Evolutionary conservation across 306 rosid genomes (phyloP).

Genomic region (Sophora flavescens): DNA sequence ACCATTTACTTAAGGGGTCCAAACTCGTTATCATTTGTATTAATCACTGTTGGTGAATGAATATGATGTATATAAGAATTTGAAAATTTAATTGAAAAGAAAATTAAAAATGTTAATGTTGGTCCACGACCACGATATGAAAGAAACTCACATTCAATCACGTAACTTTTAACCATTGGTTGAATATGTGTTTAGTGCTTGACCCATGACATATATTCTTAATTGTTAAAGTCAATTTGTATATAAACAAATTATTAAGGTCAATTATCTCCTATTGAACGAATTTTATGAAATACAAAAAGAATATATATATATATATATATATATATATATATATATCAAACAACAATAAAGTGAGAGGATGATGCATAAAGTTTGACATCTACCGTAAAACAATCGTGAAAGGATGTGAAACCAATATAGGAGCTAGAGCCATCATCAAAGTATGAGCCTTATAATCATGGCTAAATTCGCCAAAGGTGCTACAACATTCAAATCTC

Average conservation of each 20-base stretch:
- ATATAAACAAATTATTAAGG: neutral
- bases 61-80: neutral
- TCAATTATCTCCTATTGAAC: neutral
- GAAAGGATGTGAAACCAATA: neutral
- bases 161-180: neutral
- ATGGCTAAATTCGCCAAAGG: neutral
- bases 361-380: neutral
- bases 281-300: neutral
- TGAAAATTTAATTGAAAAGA: neutral
- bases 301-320: neutral
- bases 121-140: neutral
- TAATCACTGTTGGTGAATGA: no score
- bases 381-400: neutral
- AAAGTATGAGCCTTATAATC: neutral
- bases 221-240: no score
- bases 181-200: neutral
- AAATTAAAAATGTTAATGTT: neutral
- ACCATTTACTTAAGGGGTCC: no score
- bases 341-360: constrained; percentile 4
- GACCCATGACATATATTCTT: no score
- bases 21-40: no score
- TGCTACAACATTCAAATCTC: neutral
- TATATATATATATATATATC: constrained; percentile 4
- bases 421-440: neutral
- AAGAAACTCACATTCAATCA: constrained; percentile 1